Base-by-base conservation (phyloP, 495 filamentous ascomycete genomes). In the Daldinia loculata region DNA sequence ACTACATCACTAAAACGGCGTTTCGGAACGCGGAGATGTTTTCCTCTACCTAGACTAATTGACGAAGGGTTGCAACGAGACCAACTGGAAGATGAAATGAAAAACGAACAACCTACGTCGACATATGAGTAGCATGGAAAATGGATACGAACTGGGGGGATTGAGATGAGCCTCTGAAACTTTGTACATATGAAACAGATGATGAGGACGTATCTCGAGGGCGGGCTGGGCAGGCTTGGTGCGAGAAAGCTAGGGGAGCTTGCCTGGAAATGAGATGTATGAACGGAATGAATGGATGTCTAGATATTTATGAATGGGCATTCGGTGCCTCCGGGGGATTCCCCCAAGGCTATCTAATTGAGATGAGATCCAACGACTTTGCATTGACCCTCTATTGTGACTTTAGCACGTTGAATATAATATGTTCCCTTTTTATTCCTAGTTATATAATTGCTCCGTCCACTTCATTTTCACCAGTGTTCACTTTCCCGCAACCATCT, bases 111-210 rank as follows among this genome's bases (percentile, higher is more conserved):
- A 61, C 7, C 14, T 24, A 60, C 34, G 61, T 55, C 45, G 53
- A 27, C 41, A 56, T 56, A 68, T n/a, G 39, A 74, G 32, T 30
- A 61, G 30, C 56, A 71, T 39, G 56, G 38, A 53, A 62, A 34
- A 67, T 32, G 72, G 63, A 62, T 58, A 58, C n/a, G 50, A 24
- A 66, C 19, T 55, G 41, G 41, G 32, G 53, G 17, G 26, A 5
- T 60, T 12, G 51, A 57, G 53, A 67, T 45, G 58, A 63, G 41
- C 34, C 58, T 43, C 67, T 19, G 50, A 63, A 53, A 17, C 53
- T 32, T 53, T 74, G 63, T 74, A 74, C 59, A 64, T 71, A 74
- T 9, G 72, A 74, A 51, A 52, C n/a, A 58, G 56, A 74, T 64
- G 36, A 45, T 51, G 67, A 56, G 52, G 34, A 27, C 11, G 12